Evolutionary conservation across 164 flowering plant genomes (phyloP).

Genomic region (Stephania cephalantha): DNA sequence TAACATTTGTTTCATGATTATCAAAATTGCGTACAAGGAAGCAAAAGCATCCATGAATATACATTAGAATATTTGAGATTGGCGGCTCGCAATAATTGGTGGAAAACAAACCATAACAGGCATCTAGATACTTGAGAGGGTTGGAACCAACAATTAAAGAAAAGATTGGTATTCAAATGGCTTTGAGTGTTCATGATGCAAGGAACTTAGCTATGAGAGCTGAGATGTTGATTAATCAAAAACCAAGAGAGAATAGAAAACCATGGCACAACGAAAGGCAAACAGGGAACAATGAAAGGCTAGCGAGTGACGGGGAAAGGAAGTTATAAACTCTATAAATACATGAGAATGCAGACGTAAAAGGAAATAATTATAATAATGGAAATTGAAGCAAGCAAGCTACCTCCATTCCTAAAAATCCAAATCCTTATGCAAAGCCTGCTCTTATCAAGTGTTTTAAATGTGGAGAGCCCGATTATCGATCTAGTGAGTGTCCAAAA

Average conservation of each 20-base stretch:
- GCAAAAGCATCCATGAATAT: not conserved
- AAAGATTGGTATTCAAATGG: not conserved
- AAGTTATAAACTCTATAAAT: not conserved
- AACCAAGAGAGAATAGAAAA: too few relatives aligned
- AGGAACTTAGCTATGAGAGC: not conserved
- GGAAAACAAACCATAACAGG: not conserved
- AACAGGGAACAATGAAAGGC: not conserved
- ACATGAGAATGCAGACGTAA: not conserved
- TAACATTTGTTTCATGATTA: not conserved
- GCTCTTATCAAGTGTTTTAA: not conserved
- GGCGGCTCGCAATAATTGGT: not conserved
- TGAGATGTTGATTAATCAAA: not conserved
- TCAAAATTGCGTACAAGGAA: not conserved
- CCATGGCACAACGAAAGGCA: too few relatives aligned
- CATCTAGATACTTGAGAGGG: not conserved
- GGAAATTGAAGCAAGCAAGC: not conserved
- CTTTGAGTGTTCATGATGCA: not conserved
- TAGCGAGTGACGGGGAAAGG: not conserved
- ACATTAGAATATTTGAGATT: not conserved
- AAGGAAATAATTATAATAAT: not conserved
- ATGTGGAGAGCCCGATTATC: not conserved
- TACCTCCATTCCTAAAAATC: not conserved
- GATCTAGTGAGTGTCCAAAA: not conserved
- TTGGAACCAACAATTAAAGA: not conserved
- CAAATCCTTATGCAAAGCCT: not conserved